phyloP scores from a whole-genome alignment of 2,329 filamentous ascomycete species.

The Colletotrichum sp. region DNA sequence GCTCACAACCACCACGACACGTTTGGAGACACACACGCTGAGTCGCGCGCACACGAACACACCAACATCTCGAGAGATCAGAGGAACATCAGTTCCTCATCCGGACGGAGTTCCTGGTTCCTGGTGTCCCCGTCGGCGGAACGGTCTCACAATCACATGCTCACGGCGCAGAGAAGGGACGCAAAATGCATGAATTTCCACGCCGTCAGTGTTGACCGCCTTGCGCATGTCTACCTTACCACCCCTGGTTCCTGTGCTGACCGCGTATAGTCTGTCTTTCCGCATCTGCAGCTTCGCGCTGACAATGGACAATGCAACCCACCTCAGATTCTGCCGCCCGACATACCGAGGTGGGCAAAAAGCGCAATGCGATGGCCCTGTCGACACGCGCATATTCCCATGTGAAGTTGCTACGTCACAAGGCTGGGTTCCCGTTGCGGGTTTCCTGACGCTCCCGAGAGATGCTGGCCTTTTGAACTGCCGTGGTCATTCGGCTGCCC shows the following conservation, averaged over 20 bases:
- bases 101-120: conserved; percentile 18
- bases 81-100: conserved; percentile 6
- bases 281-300: background rate
- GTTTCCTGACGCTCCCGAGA: background rate
- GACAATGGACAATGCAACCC: background rate
- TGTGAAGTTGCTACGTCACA: conserved; percentile 14
- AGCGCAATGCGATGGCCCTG: background rate
- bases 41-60: background rate
- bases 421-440: background rate
- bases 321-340: background rate
- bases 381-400: conserved; percentile 6
- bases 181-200: background rate
- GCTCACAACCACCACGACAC: background rate
- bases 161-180: background rate
- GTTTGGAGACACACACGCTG: background rate
- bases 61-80: background rate
- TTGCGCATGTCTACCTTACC: background rate
- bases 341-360: conserved; percentile 10
- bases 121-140: background rate
- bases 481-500: conserved; percentile 4
- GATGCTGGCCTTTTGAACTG: background rate
- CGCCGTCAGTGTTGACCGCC: background rate
- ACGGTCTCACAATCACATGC: conserved; percentile 11
- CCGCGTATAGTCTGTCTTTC: background rate
- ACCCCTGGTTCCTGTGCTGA: background rate